These are phyloP conservation scores for Rutstroemia sp. DNA, from an alignment of 2,329 filamentous ascomycete species.

Conservation along the genomic window DNA sequence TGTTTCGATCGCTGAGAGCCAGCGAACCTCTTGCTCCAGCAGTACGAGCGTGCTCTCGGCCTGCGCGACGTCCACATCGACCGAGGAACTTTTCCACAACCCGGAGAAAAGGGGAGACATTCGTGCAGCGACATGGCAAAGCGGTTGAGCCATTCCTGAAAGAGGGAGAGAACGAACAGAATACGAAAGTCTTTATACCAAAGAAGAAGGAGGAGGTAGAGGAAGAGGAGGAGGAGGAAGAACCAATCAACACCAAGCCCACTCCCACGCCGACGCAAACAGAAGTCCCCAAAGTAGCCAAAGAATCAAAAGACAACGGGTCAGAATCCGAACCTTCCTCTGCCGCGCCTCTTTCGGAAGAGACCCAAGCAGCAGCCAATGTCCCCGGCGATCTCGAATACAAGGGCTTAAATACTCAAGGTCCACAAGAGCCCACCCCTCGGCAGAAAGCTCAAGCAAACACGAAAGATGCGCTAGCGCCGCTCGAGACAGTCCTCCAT, in stretches of 20 bases:
- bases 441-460: constrained; percentile 29
- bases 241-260: background rate
- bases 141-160: constrained; percentile 46
- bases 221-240: constrained; percentile 8
- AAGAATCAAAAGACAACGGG: background rate
- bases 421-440: constrained; percentile 7
- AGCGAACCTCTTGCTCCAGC: constrained; percentile 37
- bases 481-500: constrained; percentile 44
- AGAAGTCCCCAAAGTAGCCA: background rate
- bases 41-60: constrained; percentile 23
- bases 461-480: constrained; percentile 30
- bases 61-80: constrained; percentile 18
- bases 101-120: constrained; percentile 34
- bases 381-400: constrained; percentile 19
- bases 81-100: constrained; percentile 33
- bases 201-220: constrained; percentile 10
- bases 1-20: constrained; percentile 48
- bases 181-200: constrained; percentile 12
- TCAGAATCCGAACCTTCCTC: constrained; percentile 11
- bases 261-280: constrained; percentile 7
- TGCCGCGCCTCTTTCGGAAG: constrained; percentile 21
- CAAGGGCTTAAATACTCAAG: background rate
- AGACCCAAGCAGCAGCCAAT: constrained; percentile 19
- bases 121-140: constrained; percentile 51
- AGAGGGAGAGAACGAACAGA: constrained; percentile 25